These are phyloP conservation scores for Echria macrotheca DNA, from an alignment of 495 filamentous ascomycete genomes.

Conservation along the genomic window DNA sequence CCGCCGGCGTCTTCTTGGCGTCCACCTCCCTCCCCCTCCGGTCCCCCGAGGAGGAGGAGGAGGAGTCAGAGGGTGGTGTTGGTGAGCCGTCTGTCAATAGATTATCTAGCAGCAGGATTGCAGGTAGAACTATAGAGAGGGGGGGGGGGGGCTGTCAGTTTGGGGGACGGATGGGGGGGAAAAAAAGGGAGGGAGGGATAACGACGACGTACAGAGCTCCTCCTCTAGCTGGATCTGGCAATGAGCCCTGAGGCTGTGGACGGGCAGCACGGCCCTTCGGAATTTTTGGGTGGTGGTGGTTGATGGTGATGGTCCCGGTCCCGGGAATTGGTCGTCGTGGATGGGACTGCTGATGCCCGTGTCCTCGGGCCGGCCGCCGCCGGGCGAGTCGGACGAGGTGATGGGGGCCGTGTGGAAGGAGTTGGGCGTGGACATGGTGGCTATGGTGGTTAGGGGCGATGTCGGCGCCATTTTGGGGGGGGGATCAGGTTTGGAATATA, in stretches of 20 bases:
- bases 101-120: constrained; percentile 61
- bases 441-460: neutral
- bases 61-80: constrained; percentile 23
- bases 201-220: constrained; percentile 53
- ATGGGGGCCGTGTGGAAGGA: constrained; percentile 1
- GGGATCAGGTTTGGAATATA: neutral
- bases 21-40: no score
- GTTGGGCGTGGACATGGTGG: constrained; percentile 3
- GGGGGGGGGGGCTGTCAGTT: no score
- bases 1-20: no score
- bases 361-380: neutral
- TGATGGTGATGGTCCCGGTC: no score
- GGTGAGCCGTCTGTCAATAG: constrained; percentile 54
- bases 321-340: neutral
- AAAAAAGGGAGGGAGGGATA: neutral
- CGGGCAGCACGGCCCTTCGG: neutral
- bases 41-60: no score
- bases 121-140: constrained; percentile 52
- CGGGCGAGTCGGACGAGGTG: neutral
- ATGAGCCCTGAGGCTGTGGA: constrained; percentile 56
- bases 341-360: constrained; percentile 6
- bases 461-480: constrained; percentile 4
- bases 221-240: constrained; percentile 73
- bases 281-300: neutral
- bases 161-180: neutral